Base-by-base conservation (phyloP, 2,329 filamentous ascomycete species). In the Hypocrella siamensis region DNA sequence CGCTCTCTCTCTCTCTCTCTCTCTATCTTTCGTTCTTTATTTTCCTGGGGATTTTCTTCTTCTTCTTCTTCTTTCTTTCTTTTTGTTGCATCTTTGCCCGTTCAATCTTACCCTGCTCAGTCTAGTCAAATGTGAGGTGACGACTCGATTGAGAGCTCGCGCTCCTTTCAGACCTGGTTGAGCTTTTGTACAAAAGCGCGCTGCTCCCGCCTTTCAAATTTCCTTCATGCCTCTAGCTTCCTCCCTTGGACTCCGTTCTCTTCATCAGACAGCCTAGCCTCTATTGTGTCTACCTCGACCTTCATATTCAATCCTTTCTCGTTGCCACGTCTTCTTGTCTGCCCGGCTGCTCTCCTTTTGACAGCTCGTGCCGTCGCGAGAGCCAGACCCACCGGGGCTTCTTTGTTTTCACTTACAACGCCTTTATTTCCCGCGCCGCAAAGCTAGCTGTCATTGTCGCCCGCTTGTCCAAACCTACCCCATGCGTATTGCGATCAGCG, bases 141-240 rank as follows among this genome's bases (percentile, higher is more conserved):
- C 31, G 31, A 27, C 31, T 32, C 25, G 21, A n/a, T n/a, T 30
- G 19, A 31, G 26, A 24, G 21, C 31, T 32, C 25, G 21, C 8
- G 21, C 12, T 29, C 16, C 28, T 19, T 28, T 34, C 16, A 28
- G 28, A 21, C 26, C 25, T 28, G 17, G 18, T 10, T 26, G 26
- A 30, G 19, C 28, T 29, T 19, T 28, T 31, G 31, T 41, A 41
- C 39, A 41, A 40, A 41, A 41, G 39, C 39, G 35, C 33, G 30
- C 33, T 34, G 34, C 38, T 40, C 35, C 35, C 37, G 15, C 37
- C 31, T 30, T 34, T 22, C 21, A n/a, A n/a, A 28, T 34, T 26
- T 31, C 36, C 31, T 30, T 1, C 6, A 30, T 16, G 6, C 10
- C n/a, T 18, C 19, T 30, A 25, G 30, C 22, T 19, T 30, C 30